A percentile compares a stretch with the other conserved stretches of the same genome.
Conservation (phyloP, 768 basidiomycete species). For the Lactarius deliciosus region DNA sequence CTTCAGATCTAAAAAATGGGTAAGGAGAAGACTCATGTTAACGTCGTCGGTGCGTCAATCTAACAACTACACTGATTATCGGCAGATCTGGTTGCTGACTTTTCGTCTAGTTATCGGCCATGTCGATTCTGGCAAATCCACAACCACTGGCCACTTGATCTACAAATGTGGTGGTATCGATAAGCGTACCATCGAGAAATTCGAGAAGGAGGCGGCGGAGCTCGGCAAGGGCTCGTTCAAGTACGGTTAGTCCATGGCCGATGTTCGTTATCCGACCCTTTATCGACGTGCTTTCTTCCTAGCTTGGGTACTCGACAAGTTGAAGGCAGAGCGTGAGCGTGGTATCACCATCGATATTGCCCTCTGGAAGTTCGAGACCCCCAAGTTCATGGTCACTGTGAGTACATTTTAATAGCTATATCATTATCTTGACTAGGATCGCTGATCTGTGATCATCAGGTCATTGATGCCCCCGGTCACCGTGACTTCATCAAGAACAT, state of each 20-base stretch:
- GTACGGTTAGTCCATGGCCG: constrained; percentile 64
- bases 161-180: constrained; percentile 99
- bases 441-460: constrained; percentile 44
- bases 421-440: constrained; percentile 21
- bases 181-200: constrained; percentile 99
- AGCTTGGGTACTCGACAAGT: constrained; percentile 99
- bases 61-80: constrained; percentile 27
- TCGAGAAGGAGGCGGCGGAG: constrained; percentile 99
- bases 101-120: constrained; percentile 82
- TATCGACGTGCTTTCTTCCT: constrained; percentile 34
- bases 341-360: constrained; percentile 99
- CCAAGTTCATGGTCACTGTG: constrained; percentile 91
- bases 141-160: constrained; percentile 99
- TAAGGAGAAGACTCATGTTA: constrained; percentile 96
- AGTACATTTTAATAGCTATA: constrained; percentile 35
- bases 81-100: constrained; percentile 34
- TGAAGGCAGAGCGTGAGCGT: constrained; percentile 99
- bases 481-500: constrained; percentile 99
- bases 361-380: constrained; percentile 99
- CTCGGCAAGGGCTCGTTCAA: constrained; percentile 99
- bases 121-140: constrained; percentile 99
- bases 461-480: constrained; percentile 99
- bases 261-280: constrained; percentile 12
- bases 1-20: constrained; percentile 76
- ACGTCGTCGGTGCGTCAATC: constrained; percentile 83